Evolutionary conservation across 345 rosid genomes (phyloP).

Genomic region (Citrus mangshanensis): DNA sequence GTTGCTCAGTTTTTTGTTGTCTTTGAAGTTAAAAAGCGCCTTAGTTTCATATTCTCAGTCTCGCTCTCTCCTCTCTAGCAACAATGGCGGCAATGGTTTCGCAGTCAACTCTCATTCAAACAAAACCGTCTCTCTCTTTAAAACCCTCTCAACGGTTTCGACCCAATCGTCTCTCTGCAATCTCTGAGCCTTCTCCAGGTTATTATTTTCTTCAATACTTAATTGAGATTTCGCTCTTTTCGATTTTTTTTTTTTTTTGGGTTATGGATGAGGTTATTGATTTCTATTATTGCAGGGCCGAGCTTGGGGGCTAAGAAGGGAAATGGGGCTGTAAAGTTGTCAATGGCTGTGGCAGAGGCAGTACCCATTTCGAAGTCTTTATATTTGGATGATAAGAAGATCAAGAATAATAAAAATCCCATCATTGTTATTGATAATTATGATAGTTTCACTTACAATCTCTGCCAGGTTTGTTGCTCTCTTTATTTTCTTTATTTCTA

Average conservation of each 20-base stretch:
- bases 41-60: not conserved
- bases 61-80: not conserved
- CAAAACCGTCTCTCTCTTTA: constrained; percentile 15
- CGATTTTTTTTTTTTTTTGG: not conserved
- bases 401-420: constrained; percentile 41
- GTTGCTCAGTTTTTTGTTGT: too few relatives aligned
- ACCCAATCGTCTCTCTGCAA: not conserved
- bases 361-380: constrained; percentile 33
- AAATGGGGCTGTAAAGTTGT: constrained; percentile 38
- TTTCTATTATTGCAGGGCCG: constrained; percentile 31
- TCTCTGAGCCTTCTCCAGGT: constrained; percentile 24
- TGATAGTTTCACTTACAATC: constrained; percentile 95
- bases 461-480: constrained; percentile 67
- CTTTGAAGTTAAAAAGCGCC: too few relatives aligned
- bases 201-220: not conserved
- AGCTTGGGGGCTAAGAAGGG: constrained; percentile 34
- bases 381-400: constrained; percentile 12
- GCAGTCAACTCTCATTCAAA: constrained; percentile 27
- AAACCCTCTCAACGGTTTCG: constrained; percentile 20
- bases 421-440: constrained; percentile 86
- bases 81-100: constrained; percentile 32
- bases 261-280: not conserved
- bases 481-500: not conserved
- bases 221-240: not conserved
- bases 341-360: constrained; percentile 33